Base-by-base conservation (phyloP, 805 yeast genomes). In the Kodamaea nitidulidarum region DNA sequence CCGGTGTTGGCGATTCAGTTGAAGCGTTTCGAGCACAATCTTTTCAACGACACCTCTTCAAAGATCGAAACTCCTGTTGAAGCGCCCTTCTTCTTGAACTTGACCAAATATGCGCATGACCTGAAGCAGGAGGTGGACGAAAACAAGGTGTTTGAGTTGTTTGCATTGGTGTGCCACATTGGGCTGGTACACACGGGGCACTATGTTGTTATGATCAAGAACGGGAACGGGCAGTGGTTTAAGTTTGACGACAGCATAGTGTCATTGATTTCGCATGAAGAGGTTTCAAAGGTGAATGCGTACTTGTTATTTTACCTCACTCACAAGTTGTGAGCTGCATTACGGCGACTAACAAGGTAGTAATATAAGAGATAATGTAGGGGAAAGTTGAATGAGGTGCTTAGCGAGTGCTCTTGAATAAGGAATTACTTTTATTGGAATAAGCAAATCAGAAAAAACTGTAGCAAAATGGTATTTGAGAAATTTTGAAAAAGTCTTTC, bases 101-200 rank as follows among this genome's bases (percentile, higher is more conserved):
- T 93, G 76, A 61, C 78, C 6, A 75, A 78, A 22, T 91, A 84
- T 55, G 66, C 58, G 15, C 42, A 54, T 8, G 54, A 49, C 29
- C 35, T 36, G 29, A 39, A 28, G 4, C 40, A 38, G 2, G 35
- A 40, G 34, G 53, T 62, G 14, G 63, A 54, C 22, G 50, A 49
- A 8, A 49, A 71, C 21, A 61, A 70, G 38, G 61, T 78, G 2
- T 91, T 84, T 60, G 96, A 91, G 60, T 70, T 93, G 30, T 88
- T 81, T 61, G 96, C 91, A 2, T 77, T 90, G 22, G 83, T 93
- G 7, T 80, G 88, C 51, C 98, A 93, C 59, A 80, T 80, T 24
- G 99, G 99, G 1, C 81, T 91, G 14, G 93, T 91, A 5, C 88
- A 88, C 56, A 93, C 97, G 2, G 99, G 99, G 8, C 99, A 93